These are phyloP conservation scores for Aspergillus quadrilineatus DNA, from an alignment of 2,329 filamentous ascomycete species.

Conservation along the genomic window DNA sequence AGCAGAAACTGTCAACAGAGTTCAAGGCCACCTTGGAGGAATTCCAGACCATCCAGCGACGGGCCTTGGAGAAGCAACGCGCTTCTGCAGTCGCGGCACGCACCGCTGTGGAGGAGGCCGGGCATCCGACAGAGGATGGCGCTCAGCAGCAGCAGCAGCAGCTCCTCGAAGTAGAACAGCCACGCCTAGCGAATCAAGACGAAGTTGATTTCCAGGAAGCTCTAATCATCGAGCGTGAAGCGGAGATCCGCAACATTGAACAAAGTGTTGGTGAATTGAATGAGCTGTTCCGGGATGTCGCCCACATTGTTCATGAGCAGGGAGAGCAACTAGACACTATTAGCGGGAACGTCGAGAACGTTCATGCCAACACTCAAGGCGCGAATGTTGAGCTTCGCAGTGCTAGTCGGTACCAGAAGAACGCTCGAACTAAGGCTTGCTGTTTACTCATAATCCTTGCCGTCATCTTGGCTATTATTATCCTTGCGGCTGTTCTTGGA, in stretches of 20 bases:
- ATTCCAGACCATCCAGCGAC: constrained; percentile 88
- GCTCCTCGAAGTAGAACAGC: constrained; percentile 68
- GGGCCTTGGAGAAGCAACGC: constrained; percentile 88
- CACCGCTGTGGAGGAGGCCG: constrained; percentile 66
- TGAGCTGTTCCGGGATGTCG: constrained; percentile 96
- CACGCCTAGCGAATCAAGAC: constrained; percentile 81
- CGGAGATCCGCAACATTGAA: constrained; percentile 96
- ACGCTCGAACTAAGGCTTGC: constrained; percentile 89
- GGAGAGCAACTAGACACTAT: constrained; percentile 86
- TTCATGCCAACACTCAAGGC: constrained; percentile 75
- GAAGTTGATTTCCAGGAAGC: constrained; percentile 98
- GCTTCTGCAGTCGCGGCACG: constrained; percentile 81
- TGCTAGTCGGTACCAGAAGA: constrained; percentile 90
- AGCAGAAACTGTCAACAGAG: constrained; percentile 90
- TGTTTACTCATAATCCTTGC: constrained; percentile 85
- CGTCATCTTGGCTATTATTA: constrained; percentile 83
- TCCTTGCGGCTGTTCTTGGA: constrained; percentile 80
- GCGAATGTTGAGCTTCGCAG: constrained; percentile 83
- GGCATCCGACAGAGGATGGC: constrained; percentile 30
- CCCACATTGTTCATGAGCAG: constrained; percentile 93
- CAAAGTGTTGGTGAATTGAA: constrained; percentile 94
- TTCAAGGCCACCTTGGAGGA: constrained; percentile 86
- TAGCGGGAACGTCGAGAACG: constrained; percentile 80
- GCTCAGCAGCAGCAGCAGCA: constrained; percentile 60
- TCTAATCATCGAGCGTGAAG: constrained; percentile 91